Conservation (phyloP, 768 basidiomycete species). For the Lactifluus volemus region DNA sequence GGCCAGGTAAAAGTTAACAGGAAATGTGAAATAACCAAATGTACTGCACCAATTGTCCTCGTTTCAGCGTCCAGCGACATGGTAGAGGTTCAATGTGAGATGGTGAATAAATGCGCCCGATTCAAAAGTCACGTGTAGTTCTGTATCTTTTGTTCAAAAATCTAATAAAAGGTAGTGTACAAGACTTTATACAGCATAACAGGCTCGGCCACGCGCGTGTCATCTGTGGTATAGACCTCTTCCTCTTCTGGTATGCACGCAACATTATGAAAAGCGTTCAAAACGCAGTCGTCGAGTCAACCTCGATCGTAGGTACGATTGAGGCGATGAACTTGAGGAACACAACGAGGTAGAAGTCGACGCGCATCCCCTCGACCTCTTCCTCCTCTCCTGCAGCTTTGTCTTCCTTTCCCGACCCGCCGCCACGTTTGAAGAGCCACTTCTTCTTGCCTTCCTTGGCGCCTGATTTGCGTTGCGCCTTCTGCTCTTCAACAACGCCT, state of each 20-base stretch:
- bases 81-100: neutral
- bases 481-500: conserved; percentile 74
- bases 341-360: conserved; percentile 96
- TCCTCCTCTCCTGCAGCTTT: conserved; percentile 48
- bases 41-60: conserved; percentile 2
- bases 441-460: conserved; percentile 54
- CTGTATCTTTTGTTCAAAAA: neutral
- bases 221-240: conserved; percentile 11
- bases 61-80: conserved; percentile 8
- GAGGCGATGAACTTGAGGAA: conserved; percentile 99
- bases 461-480: conserved; percentile 49
- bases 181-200: conserved; percentile 12
- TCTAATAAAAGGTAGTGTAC: conserved; percentile 16
- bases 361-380: conserved; percentile 83
- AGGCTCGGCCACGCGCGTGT: neutral
- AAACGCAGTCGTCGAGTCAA: conserved; percentile 74
- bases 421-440: conserved; percentile 71
- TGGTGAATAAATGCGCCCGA: neutral
- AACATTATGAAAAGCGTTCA: conserved; percentile 15
- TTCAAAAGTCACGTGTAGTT: neutral
- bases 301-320: conserved; percentile 98
- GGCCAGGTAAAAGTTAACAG: neutral
- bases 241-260: neutral
- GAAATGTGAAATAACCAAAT: too few relatives aligned
- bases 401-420: conserved; percentile 47